Evolutionary conservation across 2,329 filamentous ascomycete species (phyloP), one percentile per base, ranked within the genome.

Genomic region (Fusarium sp.): DNA sequence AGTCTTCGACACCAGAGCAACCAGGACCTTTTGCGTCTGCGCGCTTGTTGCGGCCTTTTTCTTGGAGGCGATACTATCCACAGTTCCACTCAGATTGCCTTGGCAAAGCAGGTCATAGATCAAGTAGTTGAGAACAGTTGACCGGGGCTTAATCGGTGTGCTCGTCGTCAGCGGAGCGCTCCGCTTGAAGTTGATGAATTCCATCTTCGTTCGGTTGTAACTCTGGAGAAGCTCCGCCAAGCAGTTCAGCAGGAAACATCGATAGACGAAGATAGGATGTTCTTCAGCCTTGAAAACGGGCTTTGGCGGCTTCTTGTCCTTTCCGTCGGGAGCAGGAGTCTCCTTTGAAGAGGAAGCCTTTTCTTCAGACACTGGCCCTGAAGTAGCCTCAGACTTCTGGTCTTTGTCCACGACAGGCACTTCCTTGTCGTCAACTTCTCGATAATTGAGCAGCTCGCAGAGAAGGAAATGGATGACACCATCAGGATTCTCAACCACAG

Each of bases 141-240:
- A 95, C 45, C 96, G 92, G 65, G 96, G 96, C 83, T 98, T 98
- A 18, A 97, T 95, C 6, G 96, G 96, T 2, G 96, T 98, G 63
- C 91, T 92, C 13, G 92, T 92, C 76, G 94, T 92, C 52, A 94
- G 89, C 56, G 96, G 94, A 8, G 94, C 93, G 79, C 95, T 98
- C 70, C 96, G 92, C 75, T 97, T 98, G 85, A 98, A 99, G 82
- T 98, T 98, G 86, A 99, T 98, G 81, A 99, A 98, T 81, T 99
- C 97, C 50, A 99, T 91, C 87, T 99, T 99, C 10, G 95, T 94
- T 63, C 95, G 92, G 76, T 95, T 98, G 84, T 98, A 99, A 79
- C 93, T 97, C 66, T 93, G 92, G 16, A 99, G 87, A 16, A 99
- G 89, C 82, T 99, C 96, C 0, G 94, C 92, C 42, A 99, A 86